Base-by-base conservation (phyloP, 176 grass and related monocot species). In the Musa beccarii region DNA sequence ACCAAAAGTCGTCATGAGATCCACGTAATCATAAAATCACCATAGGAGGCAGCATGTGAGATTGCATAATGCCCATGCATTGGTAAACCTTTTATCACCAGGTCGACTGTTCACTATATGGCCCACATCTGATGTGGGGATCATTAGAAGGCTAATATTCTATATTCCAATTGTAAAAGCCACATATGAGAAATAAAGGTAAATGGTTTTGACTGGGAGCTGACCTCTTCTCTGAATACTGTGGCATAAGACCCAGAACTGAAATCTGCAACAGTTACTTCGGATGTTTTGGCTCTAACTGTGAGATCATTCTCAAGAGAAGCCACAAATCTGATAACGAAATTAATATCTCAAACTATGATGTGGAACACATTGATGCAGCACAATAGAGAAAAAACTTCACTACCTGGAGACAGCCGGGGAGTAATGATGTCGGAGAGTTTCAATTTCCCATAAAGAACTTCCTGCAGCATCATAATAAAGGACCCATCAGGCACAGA, bases 391-490 rank as follows among this genome's bases (percentile, higher is more conserved):
- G 79, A 54, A 26, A 53, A 52, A 81, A 8, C 24, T 51, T 22
- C 43, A 49, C 57, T 93, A 98, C 95, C 95, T 90, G 28, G 90
- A 93, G 74, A 99, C 90, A 71, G 90, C 90, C 65, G 90, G 88
- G 24, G 84, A 83, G 52, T 94, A 89, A 86, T 99, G 95, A 76
- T 89, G 84, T 12, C 86, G 86, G 43, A 94, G 88, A 1, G 88
- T 93, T 51, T 94, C 88, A 75, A 99, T 89, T 87, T 98, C 95
- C 90, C 88, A 98, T 54, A 99, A 79, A 76, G 95, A 94, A 84
- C 90, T 91, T 81, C 90, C 95, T 94, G 84, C 54, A 72, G 66
- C n/a, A 72, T 51, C 23, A 54, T 20, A 62, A 59, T 15, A 49
- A 50, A 68, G 34, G 34, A 43, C 34, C 4, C 34, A 43, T 43